Base-by-base conservation (phyloP, 75 land plant genomes). In the Adiantum capillusveneris region DNA sequence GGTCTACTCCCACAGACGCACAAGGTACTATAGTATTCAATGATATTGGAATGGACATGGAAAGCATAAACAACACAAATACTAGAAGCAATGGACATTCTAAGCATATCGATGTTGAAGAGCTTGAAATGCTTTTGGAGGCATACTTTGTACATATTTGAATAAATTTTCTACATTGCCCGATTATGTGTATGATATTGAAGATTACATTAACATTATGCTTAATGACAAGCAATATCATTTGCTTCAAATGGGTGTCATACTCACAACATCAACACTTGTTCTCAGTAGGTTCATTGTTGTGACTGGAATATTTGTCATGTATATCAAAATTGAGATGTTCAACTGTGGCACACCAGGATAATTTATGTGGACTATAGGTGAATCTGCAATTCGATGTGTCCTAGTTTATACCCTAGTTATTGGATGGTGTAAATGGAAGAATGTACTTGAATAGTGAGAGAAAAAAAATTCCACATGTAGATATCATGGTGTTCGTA, bases 181-280 rank as follows among this genome's bases (percentile, higher is more conserved):
- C 50, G 95, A 89, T 61, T 85, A 82, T 36, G 84, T 89, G 0
- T 89, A 82, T 25, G 95, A 89, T 73, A 89, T 89, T 17, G 89
- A 89, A 64, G 95, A 89, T 45, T 85, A 80, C 64, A 85, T 89
- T 64, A 89, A 89, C 77, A 89, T 85, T 20, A 84, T 82, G 94
- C 69, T 84, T 70, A 89, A 89, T 59, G 86, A 89, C 79, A 80
- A 82, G 42, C 95, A 82, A 58, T 85, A 85, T 62, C 83, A 85
- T 65, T 73, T 89, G 25, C 44, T 89, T 29, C 89, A 89, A 44
- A 75, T 85, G 83, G 87, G 85, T 18, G 81, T 89, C 21, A 72
- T 80, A 75, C 60, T 89, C 43, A 82, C 85, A 0, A 82, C 86
- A 20, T 81, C 84, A 17, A 84, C 82, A 17, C 76, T 89, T 6